Conservation (phyloP, 805 yeast species). For the Yarrowia yakushimensis region DNA sequence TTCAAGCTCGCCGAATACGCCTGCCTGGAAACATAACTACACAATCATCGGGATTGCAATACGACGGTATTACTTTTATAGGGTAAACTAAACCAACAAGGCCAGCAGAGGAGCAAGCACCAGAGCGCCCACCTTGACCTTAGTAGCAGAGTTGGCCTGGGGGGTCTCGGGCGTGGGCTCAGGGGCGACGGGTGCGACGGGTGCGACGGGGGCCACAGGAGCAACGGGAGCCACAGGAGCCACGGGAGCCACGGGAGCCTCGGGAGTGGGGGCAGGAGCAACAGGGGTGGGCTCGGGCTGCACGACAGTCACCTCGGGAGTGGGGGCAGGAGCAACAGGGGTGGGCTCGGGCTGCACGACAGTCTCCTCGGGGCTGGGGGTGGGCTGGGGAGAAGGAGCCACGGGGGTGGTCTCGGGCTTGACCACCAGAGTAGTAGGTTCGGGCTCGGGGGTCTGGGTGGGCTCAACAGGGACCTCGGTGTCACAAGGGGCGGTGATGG, state of each 20-base stretch:
- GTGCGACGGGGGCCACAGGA: not conserved
- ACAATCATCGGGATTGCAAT: not conserved
- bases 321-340: not conserved
- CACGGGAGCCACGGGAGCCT: not conserved
- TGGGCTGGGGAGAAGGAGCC: not conserved
- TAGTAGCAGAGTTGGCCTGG: conserved; percentile 9
- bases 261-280: not conserved
- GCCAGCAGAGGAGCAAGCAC: not conserved
- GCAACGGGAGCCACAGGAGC: not conserved
- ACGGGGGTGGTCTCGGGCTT: not conserved
- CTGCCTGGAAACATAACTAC: not conserved
- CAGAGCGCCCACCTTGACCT: not conserved
- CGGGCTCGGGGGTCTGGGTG: not conserved
- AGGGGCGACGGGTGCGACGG: not conserved
- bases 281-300: not conserved
- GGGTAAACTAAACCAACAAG: not conserved
- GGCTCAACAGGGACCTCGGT: not conserved
- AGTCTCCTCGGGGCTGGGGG: not conserved
- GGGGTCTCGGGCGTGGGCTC: not conserved
- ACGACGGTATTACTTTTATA: not conserved
- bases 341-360: not conserved
- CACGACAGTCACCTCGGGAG: not conserved
- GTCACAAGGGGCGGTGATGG: not conserved
- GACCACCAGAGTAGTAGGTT: not conserved
- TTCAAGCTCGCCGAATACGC: not conserved